Evolutionary conservation across 1,139 yeast species (phyloP), one percentile per base, ranked within the genome.

Genomic region (Pichia sp.): DNA sequence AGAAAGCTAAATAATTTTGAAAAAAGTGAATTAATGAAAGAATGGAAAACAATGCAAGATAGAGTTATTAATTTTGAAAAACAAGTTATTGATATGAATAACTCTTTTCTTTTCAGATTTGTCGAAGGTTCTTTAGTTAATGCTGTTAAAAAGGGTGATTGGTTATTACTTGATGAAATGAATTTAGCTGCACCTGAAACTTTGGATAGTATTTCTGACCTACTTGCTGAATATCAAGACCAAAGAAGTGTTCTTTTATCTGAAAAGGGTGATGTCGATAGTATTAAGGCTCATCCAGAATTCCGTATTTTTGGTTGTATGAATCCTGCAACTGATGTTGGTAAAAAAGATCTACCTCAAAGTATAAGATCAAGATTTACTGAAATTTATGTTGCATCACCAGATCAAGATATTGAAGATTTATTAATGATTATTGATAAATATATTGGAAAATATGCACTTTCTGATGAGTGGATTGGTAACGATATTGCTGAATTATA

Each of bases 321-420:
- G 99, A 94, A 94, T 63, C 98, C 99, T 6, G 94, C 97, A 0
- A 94, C 97, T 0, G 99, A 94, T 70, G 94, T 94, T 27, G 98
- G 98, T 45, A 94, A 94, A 63, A 77, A 82, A 53, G 97, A 94
- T 56, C 70, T 94, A 45, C 97, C 98, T 0, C 65, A 78, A 40
- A 86, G 96, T 57, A 83, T 94, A 26, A 75, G 98, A 48, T 83
- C 97, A 0, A 74, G 96, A 55, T 94, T 94, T 63, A 84, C 95
- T 12, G 99, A 94, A 63, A 71, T 92, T 5, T 92, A 89, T 62
- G 97, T 92, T 7, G 87, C 85, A 50, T 87, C 97, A 16, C 98
- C 98, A 1, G 99, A 94, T 60, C 71, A 79, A 49, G 95, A 90
- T 61, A 75, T 85, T 32, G 73, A 81, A 35, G 99, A 94, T 61